Evolutionary conservation across 352 stramenopile genomes (phyloP).

Genomic region (Phytopythium ostracodes): DNA sequence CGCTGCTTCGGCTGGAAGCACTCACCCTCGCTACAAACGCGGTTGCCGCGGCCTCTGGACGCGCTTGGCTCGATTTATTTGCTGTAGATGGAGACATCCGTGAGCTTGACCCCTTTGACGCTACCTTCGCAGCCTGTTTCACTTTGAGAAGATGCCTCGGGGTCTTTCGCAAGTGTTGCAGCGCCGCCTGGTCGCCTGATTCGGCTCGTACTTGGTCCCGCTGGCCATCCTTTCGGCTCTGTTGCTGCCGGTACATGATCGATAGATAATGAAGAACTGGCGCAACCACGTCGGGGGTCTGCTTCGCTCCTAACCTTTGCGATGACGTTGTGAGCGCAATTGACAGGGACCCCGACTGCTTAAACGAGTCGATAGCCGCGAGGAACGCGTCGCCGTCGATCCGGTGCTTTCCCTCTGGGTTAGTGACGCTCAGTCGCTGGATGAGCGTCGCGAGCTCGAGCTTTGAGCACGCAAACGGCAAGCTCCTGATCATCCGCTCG

Average conservation of each 20-base stretch:
- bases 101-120: neutral
- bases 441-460: constrained; percentile 26
- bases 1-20: neutral
- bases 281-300: constrained; percentile 15
- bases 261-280: constrained; percentile 53
- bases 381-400: constrained; percentile 37
- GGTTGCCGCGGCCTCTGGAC: neutral
- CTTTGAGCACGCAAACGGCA: constrained; percentile 38
- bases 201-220: neutral
- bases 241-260: constrained; percentile 26
- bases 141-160: neutral
- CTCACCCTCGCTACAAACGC: neutral
- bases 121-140: neutral
- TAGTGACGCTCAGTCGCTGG: constrained; percentile 12
- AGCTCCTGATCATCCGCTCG: constrained; percentile 28
- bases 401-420: neutral
- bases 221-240: constrained; percentile 10
- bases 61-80: neutral
- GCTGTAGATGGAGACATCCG: neutral
- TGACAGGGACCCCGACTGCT: constrained; percentile 25
- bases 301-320: constrained; percentile 5
- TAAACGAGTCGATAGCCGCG: constrained; percentile 29
- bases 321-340: neutral
- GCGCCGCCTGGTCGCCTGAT: neutral
- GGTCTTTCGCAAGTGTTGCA: neutral